Percentiles rank a stretch among this genome's conserved stretches.
phyloP scores from a whole-genome alignment of 352 stramenopile species.

The Pythium periplocum region DNA sequence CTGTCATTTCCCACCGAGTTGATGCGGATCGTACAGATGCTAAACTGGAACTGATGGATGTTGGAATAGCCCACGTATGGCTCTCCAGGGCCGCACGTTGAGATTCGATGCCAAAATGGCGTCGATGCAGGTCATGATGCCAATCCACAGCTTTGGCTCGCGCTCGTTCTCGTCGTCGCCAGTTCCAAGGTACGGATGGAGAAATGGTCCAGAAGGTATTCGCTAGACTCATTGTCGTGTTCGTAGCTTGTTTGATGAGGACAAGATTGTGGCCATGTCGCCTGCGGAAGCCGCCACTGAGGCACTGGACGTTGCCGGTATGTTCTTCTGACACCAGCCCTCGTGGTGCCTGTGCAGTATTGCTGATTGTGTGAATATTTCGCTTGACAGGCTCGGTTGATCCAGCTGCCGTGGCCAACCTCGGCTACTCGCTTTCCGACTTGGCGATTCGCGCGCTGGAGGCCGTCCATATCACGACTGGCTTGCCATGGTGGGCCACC shows the following conservation, averaged over 20 bases:
- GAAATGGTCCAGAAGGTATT: too few relatives aligned
- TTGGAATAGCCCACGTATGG: conserved; percentile 10
- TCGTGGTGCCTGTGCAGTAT: not conserved
- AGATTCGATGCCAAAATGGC: conserved; percentile 39
- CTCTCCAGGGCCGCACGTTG: conserved; percentile 24
- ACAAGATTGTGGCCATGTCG: conserved; percentile 38
- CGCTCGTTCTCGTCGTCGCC: conserved; percentile 63
- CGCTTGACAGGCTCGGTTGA: conserved; percentile 34
- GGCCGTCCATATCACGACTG: conserved; percentile 68
- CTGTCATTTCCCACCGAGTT: too few relatives aligned
- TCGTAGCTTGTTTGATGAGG: conserved; percentile 31
- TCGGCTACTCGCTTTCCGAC: conserved; percentile 69
- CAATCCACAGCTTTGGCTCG: conserved; percentile 32
- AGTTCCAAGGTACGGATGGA: conserved; percentile 28
- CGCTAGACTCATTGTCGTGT: too few relatives aligned
- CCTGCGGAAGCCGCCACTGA: conserved; percentile 40
- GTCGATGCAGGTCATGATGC: conserved; percentile 37
- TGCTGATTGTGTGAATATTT: conserved; percentile 1
- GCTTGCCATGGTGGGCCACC: conserved; percentile 85
- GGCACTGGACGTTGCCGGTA: conserved; percentile 37
- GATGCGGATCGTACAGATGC: too few relatives aligned
- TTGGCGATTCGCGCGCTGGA: conserved; percentile 72
- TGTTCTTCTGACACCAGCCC: not conserved
- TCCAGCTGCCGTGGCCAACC: conserved; percentile 47
- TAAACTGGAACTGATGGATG: too few relatives aligned